Conservation (phyloP, 139 green algal genomes). For the Pleodorina starrii region DNA sequence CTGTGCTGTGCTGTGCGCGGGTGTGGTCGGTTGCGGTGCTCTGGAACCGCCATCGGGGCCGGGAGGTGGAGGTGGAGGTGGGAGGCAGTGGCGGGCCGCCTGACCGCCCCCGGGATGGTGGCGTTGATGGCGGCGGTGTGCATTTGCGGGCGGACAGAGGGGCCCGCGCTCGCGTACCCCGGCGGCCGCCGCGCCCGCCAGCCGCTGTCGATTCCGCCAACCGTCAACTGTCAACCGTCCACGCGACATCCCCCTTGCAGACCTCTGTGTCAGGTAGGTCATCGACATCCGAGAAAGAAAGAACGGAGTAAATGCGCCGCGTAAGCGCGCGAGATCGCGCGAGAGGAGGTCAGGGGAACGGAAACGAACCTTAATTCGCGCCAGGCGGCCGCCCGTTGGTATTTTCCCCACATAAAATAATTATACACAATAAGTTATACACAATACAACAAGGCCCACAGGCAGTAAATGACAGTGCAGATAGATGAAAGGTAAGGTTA, state of each 20-base stretch:
- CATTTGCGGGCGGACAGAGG: neutral
- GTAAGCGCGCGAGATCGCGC: neutral
- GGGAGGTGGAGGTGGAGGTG: too few relatives aligned
- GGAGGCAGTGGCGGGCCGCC: too few relatives aligned
- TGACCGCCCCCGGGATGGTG: too few relatives aligned
- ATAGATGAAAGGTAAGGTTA: too few relatives aligned
- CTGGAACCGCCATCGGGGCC: neutral
- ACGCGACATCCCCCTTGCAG: neutral
- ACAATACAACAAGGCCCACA: neutral
- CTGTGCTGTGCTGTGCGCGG: too few relatives aligned
- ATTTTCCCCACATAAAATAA: neutral
- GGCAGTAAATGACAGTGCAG: too few relatives aligned
- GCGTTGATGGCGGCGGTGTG: neutral
- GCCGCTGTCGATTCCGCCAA: neutral
- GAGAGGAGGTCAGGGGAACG: too few relatives aligned
- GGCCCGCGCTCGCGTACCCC: too few relatives aligned
- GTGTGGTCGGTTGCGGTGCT: neutral
- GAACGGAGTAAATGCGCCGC: neutral
- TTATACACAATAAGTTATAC: neutral
- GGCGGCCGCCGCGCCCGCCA: neutral
- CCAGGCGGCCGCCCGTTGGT: too few relatives aligned
- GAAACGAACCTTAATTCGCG: neutral
- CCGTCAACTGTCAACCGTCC: slow-evolving; percentile 1
- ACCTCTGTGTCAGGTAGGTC: neutral
- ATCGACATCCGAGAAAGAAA: too few relatives aligned